A percentile compares a stretch with the other conserved stretches of the same genome.
These are phyloP conservation scores for Lagenidium giganteum DNA, from an alignment of 352 stramenopile species.

Conservation along the genomic window DNA sequence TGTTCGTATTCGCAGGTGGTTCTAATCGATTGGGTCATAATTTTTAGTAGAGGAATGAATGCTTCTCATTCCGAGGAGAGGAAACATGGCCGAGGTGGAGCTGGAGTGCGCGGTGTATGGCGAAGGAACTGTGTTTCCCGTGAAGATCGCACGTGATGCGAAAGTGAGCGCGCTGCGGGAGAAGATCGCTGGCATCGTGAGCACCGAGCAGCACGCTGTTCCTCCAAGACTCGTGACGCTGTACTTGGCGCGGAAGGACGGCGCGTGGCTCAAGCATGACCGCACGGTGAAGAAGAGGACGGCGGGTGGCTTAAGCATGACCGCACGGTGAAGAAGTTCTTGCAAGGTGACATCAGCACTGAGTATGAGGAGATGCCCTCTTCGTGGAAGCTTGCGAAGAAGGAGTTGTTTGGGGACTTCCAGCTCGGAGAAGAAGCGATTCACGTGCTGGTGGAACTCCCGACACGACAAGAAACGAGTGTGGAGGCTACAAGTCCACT, in stretches of 20 bases:
- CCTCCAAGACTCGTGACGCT: slow-evolving; percentile 4
- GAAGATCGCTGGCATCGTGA: not conserved
- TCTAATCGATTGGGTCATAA: too few relatives aligned
- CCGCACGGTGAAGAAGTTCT: slow-evolving; percentile 1
- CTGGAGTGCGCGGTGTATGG: not conserved
- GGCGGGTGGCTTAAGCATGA: slow-evolving; percentile 6
- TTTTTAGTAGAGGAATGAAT: too few relatives aligned
- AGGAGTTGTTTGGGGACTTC: slow-evolving; percentile 12
- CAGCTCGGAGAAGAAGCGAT: slow-evolving; percentile 15
- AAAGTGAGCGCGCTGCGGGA: not conserved
- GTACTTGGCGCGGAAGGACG: slow-evolving; percentile 9
- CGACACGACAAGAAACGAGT: slow-evolving; percentile 4
- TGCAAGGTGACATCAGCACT: slow-evolving; percentile 3
- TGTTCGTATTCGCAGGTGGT: too few relatives aligned
- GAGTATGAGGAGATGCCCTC: slow-evolving; percentile 11
- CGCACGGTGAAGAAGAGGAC: too few relatives aligned
- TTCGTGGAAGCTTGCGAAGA: slow-evolving; percentile 6
- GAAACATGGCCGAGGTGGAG: too few relatives aligned
- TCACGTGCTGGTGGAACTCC: slow-evolving; percentile 17
- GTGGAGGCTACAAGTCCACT: too few relatives aligned
- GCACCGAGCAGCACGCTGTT: not conserved
- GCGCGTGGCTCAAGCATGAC: too few relatives aligned
- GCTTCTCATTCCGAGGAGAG: too few relatives aligned
- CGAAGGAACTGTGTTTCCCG: not conserved
- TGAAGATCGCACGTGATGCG: slow-evolving; percentile 3